Percentiles rank a stretch among this genome's conserved stretches.
Conservation (phyloP, 306 rosid species). For the Crotalaria pallida region DNA sequence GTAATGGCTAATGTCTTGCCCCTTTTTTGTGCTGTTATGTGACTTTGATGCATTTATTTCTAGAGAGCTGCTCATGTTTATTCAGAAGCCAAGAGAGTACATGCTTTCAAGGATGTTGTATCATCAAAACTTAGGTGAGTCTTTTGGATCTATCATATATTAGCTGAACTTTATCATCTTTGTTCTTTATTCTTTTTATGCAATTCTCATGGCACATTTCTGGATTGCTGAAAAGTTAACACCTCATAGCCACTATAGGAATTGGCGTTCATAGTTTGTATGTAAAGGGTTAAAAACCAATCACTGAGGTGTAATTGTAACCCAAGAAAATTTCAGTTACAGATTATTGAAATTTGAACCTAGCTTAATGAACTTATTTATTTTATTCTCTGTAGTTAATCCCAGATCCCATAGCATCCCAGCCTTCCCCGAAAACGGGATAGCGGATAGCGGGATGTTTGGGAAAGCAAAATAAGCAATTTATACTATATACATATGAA, state of each 20-base stretch:
- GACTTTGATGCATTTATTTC: constrained; percentile 23
- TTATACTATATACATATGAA: too few species aligned
- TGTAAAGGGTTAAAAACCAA: not conserved
- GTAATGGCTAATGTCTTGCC: not conserved
- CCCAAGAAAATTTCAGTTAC: not conserved
- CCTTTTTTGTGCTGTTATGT: constrained; percentile 2
- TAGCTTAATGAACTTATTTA: too few species aligned
- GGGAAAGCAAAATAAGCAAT: too few species aligned
- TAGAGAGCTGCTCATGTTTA: constrained; percentile 95
- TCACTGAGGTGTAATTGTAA: not conserved
- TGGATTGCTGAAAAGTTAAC: not conserved
- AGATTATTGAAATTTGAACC: not conserved
- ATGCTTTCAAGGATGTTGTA: constrained; percentile 83
- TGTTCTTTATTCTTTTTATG: not conserved
- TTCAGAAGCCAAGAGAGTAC: constrained; percentile 93
- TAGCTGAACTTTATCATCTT: not conserved
- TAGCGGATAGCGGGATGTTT: too few species aligned
- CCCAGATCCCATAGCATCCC: too few species aligned
- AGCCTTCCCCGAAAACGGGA: too few species aligned
- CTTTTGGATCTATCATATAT: not conserved
- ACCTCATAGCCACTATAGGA: constrained; percentile 1
- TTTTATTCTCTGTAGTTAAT: too few species aligned
- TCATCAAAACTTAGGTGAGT: constrained; percentile 60
- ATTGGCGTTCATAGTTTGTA: not conserved
- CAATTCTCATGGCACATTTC: not conserved